Base-by-base conservation (phyloP, 768 basidiomycete species). In the Kwoniella sp. region DNA sequence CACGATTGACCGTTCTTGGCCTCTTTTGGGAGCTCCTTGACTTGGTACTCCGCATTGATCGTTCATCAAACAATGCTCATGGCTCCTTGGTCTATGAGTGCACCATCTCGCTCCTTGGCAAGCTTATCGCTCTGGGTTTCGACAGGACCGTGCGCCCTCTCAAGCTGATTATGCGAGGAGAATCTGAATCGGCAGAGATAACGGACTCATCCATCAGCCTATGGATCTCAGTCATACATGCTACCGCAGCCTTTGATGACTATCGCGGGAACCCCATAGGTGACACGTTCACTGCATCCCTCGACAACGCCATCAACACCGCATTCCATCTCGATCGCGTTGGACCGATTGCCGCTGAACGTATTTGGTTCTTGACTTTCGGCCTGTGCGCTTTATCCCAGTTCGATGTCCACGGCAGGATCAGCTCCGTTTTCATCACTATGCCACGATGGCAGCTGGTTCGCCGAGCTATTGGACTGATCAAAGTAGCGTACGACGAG, bases 341-440 rank as follows among this genome's bases (percentile, higher is more conserved):
- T 20, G 71, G 70, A n/a, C 67, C 73, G 3, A 59, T 73, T 9
- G 72, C 70, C 0, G 73, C 75, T 22, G 92, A 96, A 71, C 65
- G 76, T 12, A 75, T 83, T n/a, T 92, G 90, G 87, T 79, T 78
- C 31, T 76, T 79, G 6, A 78, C 86, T 5, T 85, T 88, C 63
- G 80, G 78, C 22, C 71, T 92, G 1, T 86, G 82, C 53, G 80
- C 84, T 1, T 72, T 92, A 11, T 87, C 87, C 0, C 90, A 91
- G 63, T 87, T 93, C 75, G 85, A 84, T 1, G 64, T 77, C 0
- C 72, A 78, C 27, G 85, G 85, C 9, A 75, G 75, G 3, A 77
- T 86, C 14, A 75, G 78, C 3, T 75, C 82, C 1, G 79, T 78
- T 10, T 62, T 65, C 39, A 14, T 51, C 6, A 53, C 64, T 1